Evolutionary conservation across 2,329 filamentous ascomycete species (phyloP), one percentile per base, ranked within the genome.

Genomic region (Trichoderma sp.): DNA sequence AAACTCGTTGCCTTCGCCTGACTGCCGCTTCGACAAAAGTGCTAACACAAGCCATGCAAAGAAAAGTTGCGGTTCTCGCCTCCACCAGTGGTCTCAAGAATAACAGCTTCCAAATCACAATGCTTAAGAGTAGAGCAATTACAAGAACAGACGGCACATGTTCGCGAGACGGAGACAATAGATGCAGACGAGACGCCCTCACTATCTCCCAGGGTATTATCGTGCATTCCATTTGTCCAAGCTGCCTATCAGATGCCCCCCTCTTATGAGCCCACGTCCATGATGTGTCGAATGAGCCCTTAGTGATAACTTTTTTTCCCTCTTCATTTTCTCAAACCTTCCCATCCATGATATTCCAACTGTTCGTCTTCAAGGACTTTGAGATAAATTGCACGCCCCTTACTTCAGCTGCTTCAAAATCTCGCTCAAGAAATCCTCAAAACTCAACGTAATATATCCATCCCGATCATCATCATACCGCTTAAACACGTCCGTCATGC

Each of bases 401-500:
- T 41, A 67, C 28, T 82, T 85, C 67, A 88, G 76, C 77, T 88
- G 85, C 74, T 84, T 85, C 69, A 88, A 71, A 68, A 88, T 87
- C 78, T 88, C 89, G 44, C 87, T 88, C 74, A 93, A 79, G 75
- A 93, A 93, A 72, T 93, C 90, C 79, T 93, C 90, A 72, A 93
- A 93, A 75, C 89, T 91, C 62, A 93, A 78, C 4, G 90, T 93
- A 71, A 93, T 91, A 76, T 93, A 98, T 1, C 95, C 95, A 78
- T 98, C 95, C 48, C 95, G 87, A 77, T 99, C 95, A 73, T 96
- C 91, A 72, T 99, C 95, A 77, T 98, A 99, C 79, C 93, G 94
- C 84, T 99, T 99, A 77, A 99, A 99, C 30, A 97, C 93, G 77
- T 99, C 95, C 67, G 95, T 99, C 94, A 99, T 98, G 71, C 95